Evolutionary conservation across 164 flowering plant genomes (phyloP).

Genomic region (Nymphaea thermarum): DNA sequence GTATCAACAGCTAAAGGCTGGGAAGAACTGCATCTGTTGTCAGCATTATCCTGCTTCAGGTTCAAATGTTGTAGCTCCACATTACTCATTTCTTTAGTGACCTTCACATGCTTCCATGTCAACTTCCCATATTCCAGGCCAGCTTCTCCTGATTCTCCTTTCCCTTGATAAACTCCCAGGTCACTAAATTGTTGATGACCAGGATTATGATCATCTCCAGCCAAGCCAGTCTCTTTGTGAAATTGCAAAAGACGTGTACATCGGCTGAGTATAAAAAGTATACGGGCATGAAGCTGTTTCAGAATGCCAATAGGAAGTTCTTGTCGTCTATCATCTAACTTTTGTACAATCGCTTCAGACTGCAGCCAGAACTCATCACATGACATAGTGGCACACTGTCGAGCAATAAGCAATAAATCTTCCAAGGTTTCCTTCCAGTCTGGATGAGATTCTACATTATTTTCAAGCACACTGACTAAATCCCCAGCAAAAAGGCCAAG

Average conservation of each 20-base stretch:
- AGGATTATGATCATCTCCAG: constrained; percentile 60
- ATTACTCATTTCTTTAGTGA: constrained; percentile 21
- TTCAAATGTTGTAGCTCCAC: constrained; percentile 19
- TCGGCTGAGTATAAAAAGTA: constrained; percentile 87
- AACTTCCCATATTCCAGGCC: neutral
- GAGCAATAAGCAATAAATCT: constrained; percentile 68
- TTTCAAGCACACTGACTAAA: constrained; percentile 64
- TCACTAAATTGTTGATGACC: constrained; percentile 87
- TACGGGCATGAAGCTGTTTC: constrained; percentile 78
- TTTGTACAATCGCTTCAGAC: constrained; percentile 88
- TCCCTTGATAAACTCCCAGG: constrained; percentile 80
- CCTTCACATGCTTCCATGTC: constrained; percentile 24
- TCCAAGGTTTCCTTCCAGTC: constrained; percentile 71
- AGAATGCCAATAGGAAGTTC: constrained; percentile 74
- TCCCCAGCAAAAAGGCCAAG: constrained; percentile 80
- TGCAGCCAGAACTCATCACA: constrained; percentile 80
- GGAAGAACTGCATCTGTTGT: constrained; percentile 15
- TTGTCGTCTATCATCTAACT: constrained; percentile 85
- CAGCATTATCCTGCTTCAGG: constrained; percentile 18
- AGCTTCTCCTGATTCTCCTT: constrained; percentile 20
- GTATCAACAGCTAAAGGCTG: constrained; percentile 43
- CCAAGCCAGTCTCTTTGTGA: constrained; percentile 64
- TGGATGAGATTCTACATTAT: constrained; percentile 37
- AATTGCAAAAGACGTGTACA: constrained; percentile 91
- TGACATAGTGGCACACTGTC: constrained; percentile 74